Conservation (phyloP, 495 filamentous ascomycete species). For the Rhizodiscina lignyota region DNA sequence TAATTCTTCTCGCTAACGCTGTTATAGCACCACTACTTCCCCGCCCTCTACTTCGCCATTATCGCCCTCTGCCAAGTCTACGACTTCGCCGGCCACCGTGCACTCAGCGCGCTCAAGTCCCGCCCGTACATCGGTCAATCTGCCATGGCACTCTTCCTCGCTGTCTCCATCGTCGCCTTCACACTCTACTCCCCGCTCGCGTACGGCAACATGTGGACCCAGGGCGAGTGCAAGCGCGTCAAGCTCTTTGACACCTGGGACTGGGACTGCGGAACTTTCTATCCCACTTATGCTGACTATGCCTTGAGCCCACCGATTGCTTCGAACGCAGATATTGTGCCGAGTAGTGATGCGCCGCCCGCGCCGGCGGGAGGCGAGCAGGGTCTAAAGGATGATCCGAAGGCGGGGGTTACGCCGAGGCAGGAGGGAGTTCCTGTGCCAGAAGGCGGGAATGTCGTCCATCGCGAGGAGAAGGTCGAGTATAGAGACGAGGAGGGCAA, state of each 20-base stretch:
- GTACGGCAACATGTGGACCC: constrained; percentile 91
- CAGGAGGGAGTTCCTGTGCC: neutral
- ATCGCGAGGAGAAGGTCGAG: constrained; percentile 70
- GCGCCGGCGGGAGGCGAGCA: constrained; percentile 9
- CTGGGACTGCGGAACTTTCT: constrained; percentile 91
- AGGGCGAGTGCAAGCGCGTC: constrained; percentile 62
- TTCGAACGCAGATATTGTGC: constrained; percentile 3
- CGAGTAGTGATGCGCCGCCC: constrained; percentile 5
- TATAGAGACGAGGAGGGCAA: constrained; percentile 93
- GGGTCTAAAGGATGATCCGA: constrained; percentile 1
- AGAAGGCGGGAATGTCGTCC: constrained; percentile 26
- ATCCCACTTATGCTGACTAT: constrained; percentile 11
- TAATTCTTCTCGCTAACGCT: no score
- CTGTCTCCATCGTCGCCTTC: constrained; percentile 59
- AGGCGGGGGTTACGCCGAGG: constrained; percentile 13
- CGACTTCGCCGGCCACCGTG: constrained; percentile 63
- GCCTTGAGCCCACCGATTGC: neutral
- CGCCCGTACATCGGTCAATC: constrained; percentile 57
- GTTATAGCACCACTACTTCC: constrained; percentile 98
- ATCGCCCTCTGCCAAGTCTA: constrained; percentile 75
- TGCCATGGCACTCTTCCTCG: constrained; percentile 52
- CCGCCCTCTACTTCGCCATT: constrained; percentile 88
- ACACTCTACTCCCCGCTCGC: constrained; percentile 69
- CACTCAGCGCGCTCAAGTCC: constrained; percentile 48
- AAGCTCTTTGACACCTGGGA: constrained; percentile 88